A percentile compares a stretch with the other conserved stretches of the same genome.
These are phyloP conservation scores for Lenwebbia sp. DNA, from an alignment of 345 rosid species.

Conservation along the genomic window DNA sequence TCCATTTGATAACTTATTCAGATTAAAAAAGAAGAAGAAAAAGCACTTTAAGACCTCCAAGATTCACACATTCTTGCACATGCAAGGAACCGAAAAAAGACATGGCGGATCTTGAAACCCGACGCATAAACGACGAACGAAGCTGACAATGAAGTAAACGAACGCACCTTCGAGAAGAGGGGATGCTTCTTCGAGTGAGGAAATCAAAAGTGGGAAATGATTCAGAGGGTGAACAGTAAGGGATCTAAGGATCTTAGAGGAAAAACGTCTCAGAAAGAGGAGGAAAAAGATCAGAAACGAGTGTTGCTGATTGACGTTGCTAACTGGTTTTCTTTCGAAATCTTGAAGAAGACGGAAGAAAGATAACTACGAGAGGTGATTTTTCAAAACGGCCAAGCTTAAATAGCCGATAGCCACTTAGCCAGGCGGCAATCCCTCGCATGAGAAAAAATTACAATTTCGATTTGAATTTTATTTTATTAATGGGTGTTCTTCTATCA, in stretches of 20 bases:
- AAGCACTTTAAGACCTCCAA: background rate
- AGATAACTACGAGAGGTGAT: background rate
- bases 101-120: background rate
- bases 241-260: background rate
- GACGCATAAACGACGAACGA: background rate
- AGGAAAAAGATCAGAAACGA: background rate
- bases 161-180: background rate
- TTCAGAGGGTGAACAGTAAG: background rate
- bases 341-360: background rate
- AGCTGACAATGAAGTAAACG: background rate
- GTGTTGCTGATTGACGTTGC: background rate
- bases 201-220: background rate
- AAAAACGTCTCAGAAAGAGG: background rate
- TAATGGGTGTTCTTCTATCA: background rate
- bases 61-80: background rate
- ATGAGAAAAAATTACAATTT: background rate
- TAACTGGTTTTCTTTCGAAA: background rate
- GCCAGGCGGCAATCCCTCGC: background rate
- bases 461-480: background rate
- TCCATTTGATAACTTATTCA: background rate
- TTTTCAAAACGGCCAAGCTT: background rate
- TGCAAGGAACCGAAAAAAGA: background rate
- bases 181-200: background rate
- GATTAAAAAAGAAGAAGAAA: background rate
- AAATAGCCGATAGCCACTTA: background rate